phyloP scores from a whole-genome alignment of 257 asterid genomes.

The Solanum chilense region DNA sequence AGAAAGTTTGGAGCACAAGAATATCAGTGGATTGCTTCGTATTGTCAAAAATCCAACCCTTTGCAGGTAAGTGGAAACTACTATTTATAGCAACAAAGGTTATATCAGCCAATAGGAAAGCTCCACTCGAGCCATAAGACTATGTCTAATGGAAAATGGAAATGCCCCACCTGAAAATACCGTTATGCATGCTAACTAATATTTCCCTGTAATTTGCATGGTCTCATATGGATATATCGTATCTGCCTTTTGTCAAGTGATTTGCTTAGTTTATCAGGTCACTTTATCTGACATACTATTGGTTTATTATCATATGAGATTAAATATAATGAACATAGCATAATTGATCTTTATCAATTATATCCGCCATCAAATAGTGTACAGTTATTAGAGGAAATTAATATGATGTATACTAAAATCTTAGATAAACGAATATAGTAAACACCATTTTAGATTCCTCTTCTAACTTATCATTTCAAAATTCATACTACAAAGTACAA shows the following conservation, averaged over 20 bases:
- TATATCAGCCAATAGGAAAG: not conserved
- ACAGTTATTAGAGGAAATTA: not conserved
- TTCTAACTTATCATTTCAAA: not conserved
- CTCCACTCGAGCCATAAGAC: not conserved
- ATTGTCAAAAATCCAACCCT: not conserved
- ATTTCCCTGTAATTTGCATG: not conserved
- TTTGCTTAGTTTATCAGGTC: not conserved
- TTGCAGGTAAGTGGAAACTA: not conserved
- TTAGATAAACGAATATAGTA: not conserved
- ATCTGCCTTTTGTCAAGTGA: not conserved
- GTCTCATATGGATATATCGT: not conserved
- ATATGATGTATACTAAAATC: not conserved
- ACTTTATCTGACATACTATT: not conserved
- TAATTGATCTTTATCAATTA: not conserved
- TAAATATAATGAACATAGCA: not conserved
- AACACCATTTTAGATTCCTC: not conserved
- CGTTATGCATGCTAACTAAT: not conserved
- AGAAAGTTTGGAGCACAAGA: not conserved
- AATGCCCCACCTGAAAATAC: not conserved
- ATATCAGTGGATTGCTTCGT: not conserved
- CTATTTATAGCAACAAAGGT: not conserved
- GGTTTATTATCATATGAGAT: not conserved
- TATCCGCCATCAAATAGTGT: not conserved
- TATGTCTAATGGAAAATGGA: not conserved
- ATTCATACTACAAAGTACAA: not conserved